phyloP scores from a whole-genome alignment of 257 asterid species.

The Ligustrum vulgare region DNA sequence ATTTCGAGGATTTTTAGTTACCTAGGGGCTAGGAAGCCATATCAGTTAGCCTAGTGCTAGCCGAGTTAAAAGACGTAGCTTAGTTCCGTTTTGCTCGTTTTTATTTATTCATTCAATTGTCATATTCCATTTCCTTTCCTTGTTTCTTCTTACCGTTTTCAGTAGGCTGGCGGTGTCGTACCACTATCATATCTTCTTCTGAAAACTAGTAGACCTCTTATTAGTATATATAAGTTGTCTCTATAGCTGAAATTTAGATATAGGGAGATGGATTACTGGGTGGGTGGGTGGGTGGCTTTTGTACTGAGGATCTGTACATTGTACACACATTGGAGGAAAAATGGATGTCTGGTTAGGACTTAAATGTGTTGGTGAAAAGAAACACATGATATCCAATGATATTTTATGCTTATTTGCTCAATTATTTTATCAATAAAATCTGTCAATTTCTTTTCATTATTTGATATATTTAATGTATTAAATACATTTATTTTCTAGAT shows the following conservation, averaged over 20 bases:
- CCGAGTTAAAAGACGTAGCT: slow-evolving; percentile 39
- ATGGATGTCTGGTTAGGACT: slow-evolving; percentile 40
- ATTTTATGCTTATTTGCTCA: slow-evolving; percentile 43
- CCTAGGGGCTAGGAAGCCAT: slow-evolving; percentile 29
- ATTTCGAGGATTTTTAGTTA: slow-evolving; percentile 25
- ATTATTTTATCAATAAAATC: slow-evolving; percentile 47
- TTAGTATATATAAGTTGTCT: slow-evolving; percentile 32
- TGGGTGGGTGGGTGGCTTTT: slow-evolving; percentile 33
- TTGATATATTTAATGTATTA: neutral
- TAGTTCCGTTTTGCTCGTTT: slow-evolving; percentile 40
- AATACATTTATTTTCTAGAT: neutral
- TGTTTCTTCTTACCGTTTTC: slow-evolving; percentile 2
- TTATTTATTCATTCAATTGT: slow-evolving; percentile 68
- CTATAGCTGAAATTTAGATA: slow-evolving; percentile 28
- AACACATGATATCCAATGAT: slow-evolving; percentile 28
- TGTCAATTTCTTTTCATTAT: neutral
- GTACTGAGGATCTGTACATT: slow-evolving; percentile 43
- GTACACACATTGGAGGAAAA: slow-evolving; percentile 40
- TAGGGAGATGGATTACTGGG: slow-evolving; percentile 20
- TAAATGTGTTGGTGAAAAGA: too few relatives aligned
- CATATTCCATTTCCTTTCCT: slow-evolving; percentile 30
- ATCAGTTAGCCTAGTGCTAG: slow-evolving; percentile 25
- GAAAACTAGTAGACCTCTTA: slow-evolving; percentile 39
- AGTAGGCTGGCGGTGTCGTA: slow-evolving; percentile 25
- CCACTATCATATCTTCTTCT: slow-evolving; percentile 17